phyloP scores from a whole-genome alignment of 805 yeast genomes.

The Maudiozyma pseudohumilis region DNA sequence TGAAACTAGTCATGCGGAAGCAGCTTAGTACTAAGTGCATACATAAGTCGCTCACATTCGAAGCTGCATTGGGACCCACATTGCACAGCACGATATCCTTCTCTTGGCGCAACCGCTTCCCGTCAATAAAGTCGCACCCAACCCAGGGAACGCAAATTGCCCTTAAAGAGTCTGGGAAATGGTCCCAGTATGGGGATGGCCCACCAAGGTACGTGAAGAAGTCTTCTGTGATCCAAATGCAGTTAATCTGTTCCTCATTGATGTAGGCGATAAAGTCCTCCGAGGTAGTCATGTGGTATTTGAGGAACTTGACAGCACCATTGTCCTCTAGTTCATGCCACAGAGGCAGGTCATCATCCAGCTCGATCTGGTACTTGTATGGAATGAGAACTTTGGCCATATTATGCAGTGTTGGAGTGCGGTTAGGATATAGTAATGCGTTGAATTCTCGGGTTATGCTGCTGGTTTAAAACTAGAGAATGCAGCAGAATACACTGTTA shows the following conservation, averaged over 20 bases:
- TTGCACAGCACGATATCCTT: slow-evolving; percentile 49
- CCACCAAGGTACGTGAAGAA: slow-evolving; percentile 39
- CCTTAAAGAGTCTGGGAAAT: slow-evolving; percentile 39
- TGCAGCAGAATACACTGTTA: too few species aligned
- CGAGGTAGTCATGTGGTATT: slow-evolving; percentile 34
- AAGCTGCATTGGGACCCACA: slow-evolving; percentile 49
- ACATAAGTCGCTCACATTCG: slow-evolving; percentile 67
- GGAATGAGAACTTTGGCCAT: slow-evolving; percentile 26
- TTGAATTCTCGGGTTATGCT: too few species aligned
- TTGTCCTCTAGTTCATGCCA: slow-evolving; percentile 34
- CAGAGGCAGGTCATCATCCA: slow-evolving; percentile 37
- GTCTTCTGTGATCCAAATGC: slow-evolving; percentile 47
- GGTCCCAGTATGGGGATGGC: slow-evolving; percentile 34
- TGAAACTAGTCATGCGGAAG: slow-evolving; percentile 46
- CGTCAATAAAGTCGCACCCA: slow-evolving; percentile 41
- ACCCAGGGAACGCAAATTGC: slow-evolving; percentile 50
- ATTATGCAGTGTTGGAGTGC: too few species aligned
- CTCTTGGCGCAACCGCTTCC: slow-evolving; percentile 30
- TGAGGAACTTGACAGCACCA: slow-evolving; percentile 28
- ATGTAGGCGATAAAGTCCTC: slow-evolving; percentile 37
- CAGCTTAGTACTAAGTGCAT: slow-evolving; percentile 47
- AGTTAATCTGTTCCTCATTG: slow-evolving; percentile 34
- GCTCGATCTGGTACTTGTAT: slow-evolving; percentile 31
- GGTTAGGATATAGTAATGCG: too few species aligned
- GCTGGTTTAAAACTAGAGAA: too few species aligned